phyloP scores from a whole-genome alignment of 169 alveolate species.

The Cryptosporidium baileyi region DNA sequence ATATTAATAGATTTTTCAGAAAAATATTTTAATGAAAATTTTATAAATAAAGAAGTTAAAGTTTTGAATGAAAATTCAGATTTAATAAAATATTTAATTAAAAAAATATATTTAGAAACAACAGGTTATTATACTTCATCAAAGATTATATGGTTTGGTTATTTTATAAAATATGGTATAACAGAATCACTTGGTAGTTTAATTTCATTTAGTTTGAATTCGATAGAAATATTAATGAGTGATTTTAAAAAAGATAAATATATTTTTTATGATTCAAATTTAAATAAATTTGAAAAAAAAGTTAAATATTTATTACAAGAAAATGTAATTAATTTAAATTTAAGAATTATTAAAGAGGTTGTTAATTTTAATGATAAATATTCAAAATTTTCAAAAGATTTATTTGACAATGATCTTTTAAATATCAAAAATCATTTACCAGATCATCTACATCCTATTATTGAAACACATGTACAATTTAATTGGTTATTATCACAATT shows the following conservation, averaged over 20 bases:
- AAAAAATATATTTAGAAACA: not conserved
- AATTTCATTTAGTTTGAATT: not conserved
- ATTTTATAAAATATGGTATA: constrained; percentile 27
- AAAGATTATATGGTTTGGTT: constrained; percentile 30
- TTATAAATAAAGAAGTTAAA: not conserved
- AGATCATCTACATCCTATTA: constrained; percentile 17
- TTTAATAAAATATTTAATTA: not conserved
- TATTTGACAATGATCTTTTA: not conserved
- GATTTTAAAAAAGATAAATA: not conserved
- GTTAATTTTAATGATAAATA: not conserved
- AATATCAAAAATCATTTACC: not conserved
- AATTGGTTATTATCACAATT: constrained; percentile 53
- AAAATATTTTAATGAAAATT: not conserved
- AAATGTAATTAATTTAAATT: constrained; percentile 1
- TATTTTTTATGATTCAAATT: not conserved
- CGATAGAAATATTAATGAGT: not conserved
- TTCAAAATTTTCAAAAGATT: constrained; percentile 21
- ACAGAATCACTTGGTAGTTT: constrained; percentile 21
- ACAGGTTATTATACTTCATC: constrained; percentile 21
- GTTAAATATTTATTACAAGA: constrained; percentile 14
- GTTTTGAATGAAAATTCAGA: not conserved
- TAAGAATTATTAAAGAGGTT: not conserved
- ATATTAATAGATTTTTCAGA: not conserved
- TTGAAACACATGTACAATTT: constrained; percentile 16
- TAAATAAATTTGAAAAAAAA: not conserved